These are phyloP conservation scores for Boletus sp. DNA, from an alignment of 768 basidiomycete genomes.

Conservation along the genomic window DNA sequence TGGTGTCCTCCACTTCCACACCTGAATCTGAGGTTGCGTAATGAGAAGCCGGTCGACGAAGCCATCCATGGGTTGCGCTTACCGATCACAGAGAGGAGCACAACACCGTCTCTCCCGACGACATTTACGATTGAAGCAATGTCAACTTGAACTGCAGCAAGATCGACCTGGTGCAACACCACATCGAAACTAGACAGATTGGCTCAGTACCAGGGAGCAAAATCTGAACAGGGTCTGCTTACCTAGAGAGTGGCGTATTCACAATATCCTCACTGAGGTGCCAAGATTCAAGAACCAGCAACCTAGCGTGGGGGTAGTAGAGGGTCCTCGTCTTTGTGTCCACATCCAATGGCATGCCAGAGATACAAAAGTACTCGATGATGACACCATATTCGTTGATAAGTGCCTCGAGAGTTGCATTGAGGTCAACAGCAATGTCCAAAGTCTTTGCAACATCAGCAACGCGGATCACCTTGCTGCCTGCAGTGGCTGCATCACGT, in stretches of 20 bases:
- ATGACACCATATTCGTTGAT: conserved; percentile 14
- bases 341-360: no score
- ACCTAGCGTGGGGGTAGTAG: conserved; percentile 11
- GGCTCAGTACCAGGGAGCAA: neutral
- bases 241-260: conserved; percentile 11
- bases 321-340: conserved; percentile 20
- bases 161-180: no score
- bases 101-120: conserved; percentile 19
- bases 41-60: neutral
- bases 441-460: conserved; percentile 23
- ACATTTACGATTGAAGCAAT: conserved; percentile 22
- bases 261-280: conserved; percentile 4
- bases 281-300: conserved; percentile 22
- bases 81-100: conserved; percentile 25
- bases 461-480: conserved; percentile 23
- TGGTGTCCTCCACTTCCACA: conserved; percentile 11
- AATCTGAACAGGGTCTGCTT: neutral
- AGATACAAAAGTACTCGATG: conserved; percentile 18
- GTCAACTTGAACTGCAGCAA: no score
- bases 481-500: conserved; percentile 14
- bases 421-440: conserved; percentile 18
- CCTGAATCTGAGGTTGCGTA: conserved; percentile 13
- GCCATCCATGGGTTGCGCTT: neutral
- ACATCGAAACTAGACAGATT: conserved; percentile 7
- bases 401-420: conserved; percentile 12